Conservation (phyloP, 2,329 filamentous ascomycete genomes). For the Neonectria hederae region DNA sequence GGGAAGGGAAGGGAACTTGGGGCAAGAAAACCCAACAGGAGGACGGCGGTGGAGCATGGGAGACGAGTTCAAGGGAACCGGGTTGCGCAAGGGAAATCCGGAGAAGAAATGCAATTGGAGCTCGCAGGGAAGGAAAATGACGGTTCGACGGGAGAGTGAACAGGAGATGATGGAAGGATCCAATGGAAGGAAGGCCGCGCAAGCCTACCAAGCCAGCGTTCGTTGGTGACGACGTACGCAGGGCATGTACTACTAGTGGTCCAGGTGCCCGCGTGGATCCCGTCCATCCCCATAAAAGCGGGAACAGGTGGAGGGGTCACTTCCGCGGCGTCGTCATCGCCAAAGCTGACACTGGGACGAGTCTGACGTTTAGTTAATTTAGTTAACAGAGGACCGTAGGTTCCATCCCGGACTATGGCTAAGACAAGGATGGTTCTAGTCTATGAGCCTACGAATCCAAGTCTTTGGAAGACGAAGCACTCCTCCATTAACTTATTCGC, state of each 20-base stretch:
- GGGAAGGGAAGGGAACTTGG: constrained; percentile 27
- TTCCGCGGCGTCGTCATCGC: constrained; percentile 2
- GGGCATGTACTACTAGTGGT: neutral
- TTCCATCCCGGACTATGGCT: neutral
- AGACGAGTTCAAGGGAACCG: constrained; percentile 16
- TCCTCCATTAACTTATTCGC: neutral
- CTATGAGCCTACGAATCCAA: no score
- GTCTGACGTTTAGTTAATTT: neutral
- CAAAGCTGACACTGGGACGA: neutral
- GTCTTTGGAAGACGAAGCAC: neutral
- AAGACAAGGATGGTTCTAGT: neutral
- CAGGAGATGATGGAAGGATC: constrained; percentile 20
- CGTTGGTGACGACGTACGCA: constrained; percentile 19
- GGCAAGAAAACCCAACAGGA: constrained; percentile 29
- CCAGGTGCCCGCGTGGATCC: constrained; percentile 34
- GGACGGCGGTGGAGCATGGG: constrained; percentile 35
- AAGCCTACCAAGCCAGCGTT: constrained; percentile 24
- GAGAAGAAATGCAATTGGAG: constrained; percentile 15
- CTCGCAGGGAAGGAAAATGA: constrained; percentile 10
- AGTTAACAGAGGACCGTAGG: neutral
- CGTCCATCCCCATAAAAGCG: neutral
- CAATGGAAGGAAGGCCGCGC: constrained; percentile 21
- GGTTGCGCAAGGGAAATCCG: constrained; percentile 6
- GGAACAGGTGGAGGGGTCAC: constrained; percentile 4
- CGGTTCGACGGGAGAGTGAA: constrained; percentile 2